Conservation (phyloP, 805 yeast genomes). For the Saccharomycopsis sp. region DNA sequence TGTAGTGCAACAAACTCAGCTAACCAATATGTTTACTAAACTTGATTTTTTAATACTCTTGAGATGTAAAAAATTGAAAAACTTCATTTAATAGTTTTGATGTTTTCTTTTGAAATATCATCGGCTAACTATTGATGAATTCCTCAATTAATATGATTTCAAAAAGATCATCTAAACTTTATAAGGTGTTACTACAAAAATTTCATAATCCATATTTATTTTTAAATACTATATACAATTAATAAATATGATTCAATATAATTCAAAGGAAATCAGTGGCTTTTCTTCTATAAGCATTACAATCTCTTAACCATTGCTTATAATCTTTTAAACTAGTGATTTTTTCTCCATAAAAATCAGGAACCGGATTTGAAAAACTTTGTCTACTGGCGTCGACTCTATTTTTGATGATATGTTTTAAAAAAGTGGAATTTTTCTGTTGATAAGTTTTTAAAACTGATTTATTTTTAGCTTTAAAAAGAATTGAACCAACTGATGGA, state of each 20-base stretch:
- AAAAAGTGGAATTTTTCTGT: conserved; percentile 60
- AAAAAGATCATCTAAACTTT: too few relatives aligned
- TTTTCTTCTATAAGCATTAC: conserved; percentile 81
- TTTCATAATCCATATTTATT: too few relatives aligned
- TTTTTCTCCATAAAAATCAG: conserved; percentile 97
- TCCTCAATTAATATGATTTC: too few relatives aligned
- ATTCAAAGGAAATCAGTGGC: conserved; percentile 57
- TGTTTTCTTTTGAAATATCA: too few relatives aligned
- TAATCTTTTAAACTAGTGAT: conserved; percentile 79
- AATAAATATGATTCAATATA: neutral
- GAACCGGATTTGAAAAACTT: conserved; percentile 87
- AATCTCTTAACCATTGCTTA: conserved; percentile 93
- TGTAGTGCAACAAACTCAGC: too few relatives aligned
- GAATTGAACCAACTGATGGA: conserved; percentile 64
- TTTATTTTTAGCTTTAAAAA: conserved; percentile 50
- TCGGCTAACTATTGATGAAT: too few relatives aligned
- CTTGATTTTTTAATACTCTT: too few relatives aligned
- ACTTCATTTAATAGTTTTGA: too few relatives aligned
- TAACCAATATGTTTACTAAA: too few relatives aligned
- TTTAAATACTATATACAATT: too few relatives aligned
- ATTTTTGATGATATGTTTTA: conserved; percentile 62
- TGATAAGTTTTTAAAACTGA: conserved; percentile 36
- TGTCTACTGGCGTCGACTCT: conserved; percentile 91
- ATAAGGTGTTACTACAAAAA: too few relatives aligned
- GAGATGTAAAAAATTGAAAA: too few relatives aligned